These are phyloP conservation scores for Cercophora scortea DNA, from an alignment of 495 filamentous ascomycete species.

Conservation along the genomic window DNA sequence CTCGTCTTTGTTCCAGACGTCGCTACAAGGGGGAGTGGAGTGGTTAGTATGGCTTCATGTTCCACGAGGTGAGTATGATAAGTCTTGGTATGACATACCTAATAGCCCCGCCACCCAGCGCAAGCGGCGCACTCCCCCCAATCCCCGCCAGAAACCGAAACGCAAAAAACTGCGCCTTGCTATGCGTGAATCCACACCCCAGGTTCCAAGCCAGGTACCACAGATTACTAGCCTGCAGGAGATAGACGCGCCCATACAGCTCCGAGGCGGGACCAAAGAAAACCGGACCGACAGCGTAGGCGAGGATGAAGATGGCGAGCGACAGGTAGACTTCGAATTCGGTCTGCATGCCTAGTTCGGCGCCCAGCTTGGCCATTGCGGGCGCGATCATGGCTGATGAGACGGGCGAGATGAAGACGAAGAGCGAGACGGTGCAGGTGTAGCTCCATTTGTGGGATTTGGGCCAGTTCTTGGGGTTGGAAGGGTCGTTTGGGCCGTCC, in stretches of 20 bases:
- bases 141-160: conserved; percentile 52
- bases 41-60: too few species aligned
- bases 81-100: neutral
- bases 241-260: conserved; percentile 51
- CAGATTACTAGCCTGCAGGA: conserved; percentile 46
- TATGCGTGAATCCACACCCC: conserved; percentile 48
- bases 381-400: too few species aligned
- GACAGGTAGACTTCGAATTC: too few species aligned
- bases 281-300: conserved; percentile 39
- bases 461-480: neutral
- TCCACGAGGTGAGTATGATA: too few species aligned
- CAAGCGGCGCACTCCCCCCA: conserved; percentile 44
- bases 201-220: conserved; percentile 51
- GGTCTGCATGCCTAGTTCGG: too few species aligned
- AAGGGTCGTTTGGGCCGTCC: neutral
- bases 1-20: conserved; percentile 56
- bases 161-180: conserved; percentile 44
- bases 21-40: conserved; percentile 16
- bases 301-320: too few species aligned
- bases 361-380: too few species aligned
- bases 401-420: too few species aligned
- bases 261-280: conserved; percentile 57
- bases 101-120: conserved; percentile 53
- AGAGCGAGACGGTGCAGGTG: too few species aligned
- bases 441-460: too few species aligned